phyloP scores from a whole-genome alignment of 2,329 filamentous ascomycete genomes.

The Bipolaris oryzae region DNA sequence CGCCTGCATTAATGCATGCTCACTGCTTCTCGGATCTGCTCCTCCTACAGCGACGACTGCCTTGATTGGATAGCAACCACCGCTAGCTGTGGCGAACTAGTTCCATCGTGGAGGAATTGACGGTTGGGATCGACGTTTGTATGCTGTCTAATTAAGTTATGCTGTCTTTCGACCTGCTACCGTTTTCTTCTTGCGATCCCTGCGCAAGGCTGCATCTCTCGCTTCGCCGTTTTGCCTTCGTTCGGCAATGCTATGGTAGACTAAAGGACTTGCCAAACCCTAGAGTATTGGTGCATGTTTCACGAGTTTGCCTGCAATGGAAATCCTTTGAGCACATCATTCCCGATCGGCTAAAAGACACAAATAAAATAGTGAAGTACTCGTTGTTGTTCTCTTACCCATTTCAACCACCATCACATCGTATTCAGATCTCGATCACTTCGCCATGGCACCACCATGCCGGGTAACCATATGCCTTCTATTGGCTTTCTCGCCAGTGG shows the following conservation, averaged over 20 bases:
- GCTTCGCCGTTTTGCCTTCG: not conserved
- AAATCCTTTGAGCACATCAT: not conserved
- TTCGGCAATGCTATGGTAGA: not conserved
- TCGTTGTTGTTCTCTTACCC: not conserved
- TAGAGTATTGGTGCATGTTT: not conserved
- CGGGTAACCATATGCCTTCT: constrained; percentile 2
- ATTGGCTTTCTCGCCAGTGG: not conserved
- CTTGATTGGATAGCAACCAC: not conserved
- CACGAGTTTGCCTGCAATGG: not conserved
- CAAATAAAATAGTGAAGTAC: not conserved
- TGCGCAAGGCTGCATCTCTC: not conserved
- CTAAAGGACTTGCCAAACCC: not conserved
- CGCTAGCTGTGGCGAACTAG: not conserved
- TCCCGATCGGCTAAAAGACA: not conserved
- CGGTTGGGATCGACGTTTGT: not conserved
- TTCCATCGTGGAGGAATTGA: not conserved
- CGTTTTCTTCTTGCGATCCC: not conserved
- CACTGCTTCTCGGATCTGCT: not conserved
- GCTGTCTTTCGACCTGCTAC: not conserved
- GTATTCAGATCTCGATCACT: not conserved
- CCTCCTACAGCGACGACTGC: not conserved
- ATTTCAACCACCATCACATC: not conserved
- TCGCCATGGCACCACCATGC: not conserved
- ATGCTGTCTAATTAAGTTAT: not conserved
- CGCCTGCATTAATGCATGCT: not conserved